Conservation (phyloP, 352 stramenopile genomes). For the Phytophthora lateralis region DNA sequence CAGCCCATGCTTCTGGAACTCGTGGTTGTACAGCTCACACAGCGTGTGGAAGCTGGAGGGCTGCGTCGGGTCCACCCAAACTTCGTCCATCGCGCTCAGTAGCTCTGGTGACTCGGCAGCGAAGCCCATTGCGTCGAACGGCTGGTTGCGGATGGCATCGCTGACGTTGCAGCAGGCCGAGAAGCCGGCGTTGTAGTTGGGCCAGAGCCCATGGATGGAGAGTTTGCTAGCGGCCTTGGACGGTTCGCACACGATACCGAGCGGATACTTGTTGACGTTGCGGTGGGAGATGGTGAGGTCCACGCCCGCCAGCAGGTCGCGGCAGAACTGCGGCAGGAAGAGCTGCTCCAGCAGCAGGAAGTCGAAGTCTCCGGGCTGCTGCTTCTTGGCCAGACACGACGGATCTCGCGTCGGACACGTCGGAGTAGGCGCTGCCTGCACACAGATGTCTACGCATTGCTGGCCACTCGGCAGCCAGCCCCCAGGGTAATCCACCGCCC, state of each 20-base stretch:
- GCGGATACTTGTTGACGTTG: constrained; percentile 51
- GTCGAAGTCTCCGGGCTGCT: constrained; percentile 53
- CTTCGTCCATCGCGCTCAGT: constrained; percentile 40
- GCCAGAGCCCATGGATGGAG: constrained; percentile 61
- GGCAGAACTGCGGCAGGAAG: constrained; percentile 64
- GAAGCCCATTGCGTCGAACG: constrained; percentile 41
- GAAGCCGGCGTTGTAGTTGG: constrained; percentile 51
- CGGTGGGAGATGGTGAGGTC: constrained; percentile 57
- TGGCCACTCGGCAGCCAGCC: constrained; percentile 35
- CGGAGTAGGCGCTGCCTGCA: constrained; percentile 12
- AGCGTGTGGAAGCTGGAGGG: constrained; percentile 46
- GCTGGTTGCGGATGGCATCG: constrained; percentile 34
- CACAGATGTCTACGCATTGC: constrained; percentile 59
- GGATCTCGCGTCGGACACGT: constrained; percentile 41
- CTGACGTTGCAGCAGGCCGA: constrained; percentile 54
- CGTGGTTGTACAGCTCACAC: constrained; percentile 87
- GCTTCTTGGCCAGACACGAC: constrained; percentile 42
- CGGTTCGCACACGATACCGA: constrained; percentile 46
- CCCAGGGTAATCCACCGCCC: constrained; percentile 46
- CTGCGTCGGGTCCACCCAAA: constrained; percentile 56
- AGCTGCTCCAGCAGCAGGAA: constrained; percentile 61
- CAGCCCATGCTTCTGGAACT: constrained; percentile 89
- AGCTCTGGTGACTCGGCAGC: constrained; percentile 32
- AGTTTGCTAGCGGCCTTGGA: constrained; percentile 36
- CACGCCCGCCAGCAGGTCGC: constrained; percentile 49